phyloP scores from a whole-genome alignment of 305 asterid species.

The Solanum hybrid region DNA sequence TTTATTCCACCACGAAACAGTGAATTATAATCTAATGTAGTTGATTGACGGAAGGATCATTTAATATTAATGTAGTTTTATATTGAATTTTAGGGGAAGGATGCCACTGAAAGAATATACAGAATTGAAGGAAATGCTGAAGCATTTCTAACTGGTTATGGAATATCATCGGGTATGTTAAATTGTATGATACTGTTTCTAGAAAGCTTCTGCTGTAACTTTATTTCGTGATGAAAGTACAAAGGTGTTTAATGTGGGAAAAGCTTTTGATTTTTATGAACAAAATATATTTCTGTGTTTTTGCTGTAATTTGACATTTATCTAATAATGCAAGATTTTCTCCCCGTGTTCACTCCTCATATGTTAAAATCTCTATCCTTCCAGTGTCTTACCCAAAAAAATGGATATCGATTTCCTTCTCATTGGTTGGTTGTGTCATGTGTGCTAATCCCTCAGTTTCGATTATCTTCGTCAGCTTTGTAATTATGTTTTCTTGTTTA shows the following conservation, averaged over 20 bases:
- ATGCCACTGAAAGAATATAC: slow-evolving; percentile 28
- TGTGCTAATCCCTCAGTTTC: not conserved
- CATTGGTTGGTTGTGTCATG: not conserved
- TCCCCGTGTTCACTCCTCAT: not conserved
- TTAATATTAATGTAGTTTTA: not conserved
- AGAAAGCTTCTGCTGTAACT: slow-evolving; percentile 6
- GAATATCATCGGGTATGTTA: slow-evolving; percentile 55
- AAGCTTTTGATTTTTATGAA: not conserved
- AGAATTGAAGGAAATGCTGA: slow-evolving; percentile 53
- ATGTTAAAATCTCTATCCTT: not conserved
- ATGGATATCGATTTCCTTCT: not conserved
- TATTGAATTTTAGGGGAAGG: slow-evolving; percentile 27
- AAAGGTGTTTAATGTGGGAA: not conserved
- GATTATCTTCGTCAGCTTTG: not conserved
- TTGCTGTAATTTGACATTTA: not conserved
- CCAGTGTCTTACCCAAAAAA: not conserved
- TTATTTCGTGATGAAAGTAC: not conserved
- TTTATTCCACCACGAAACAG: not conserved
- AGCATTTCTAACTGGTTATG: slow-evolving; percentile 41
- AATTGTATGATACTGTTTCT: not conserved
- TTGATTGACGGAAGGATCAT: not conserved
- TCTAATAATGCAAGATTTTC: not conserved
- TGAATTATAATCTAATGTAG: not conserved
- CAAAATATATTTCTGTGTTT: not conserved
- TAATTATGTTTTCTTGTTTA: not conserved